Base-by-base conservation (phyloP, 1,139 yeast genomes). In the Suhomyces chickasaworum region DNA sequence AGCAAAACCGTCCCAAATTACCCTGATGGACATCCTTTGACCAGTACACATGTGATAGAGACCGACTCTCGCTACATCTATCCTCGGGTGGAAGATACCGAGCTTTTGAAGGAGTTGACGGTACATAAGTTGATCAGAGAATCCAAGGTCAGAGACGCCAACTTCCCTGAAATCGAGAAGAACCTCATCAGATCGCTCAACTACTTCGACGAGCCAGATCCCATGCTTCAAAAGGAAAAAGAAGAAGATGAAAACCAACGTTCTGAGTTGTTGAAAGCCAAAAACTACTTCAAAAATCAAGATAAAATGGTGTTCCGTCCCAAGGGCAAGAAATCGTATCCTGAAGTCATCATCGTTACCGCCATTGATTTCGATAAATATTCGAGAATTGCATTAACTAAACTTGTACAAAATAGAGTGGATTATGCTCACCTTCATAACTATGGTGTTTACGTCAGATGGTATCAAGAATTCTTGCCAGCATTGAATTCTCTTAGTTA, bases 391-490 rank as follows among this genome's bases (percentile, higher is more conserved):
- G 80, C 83, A 29, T 69, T 89, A 49, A 80, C 84, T 17, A 78
- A 77, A 47, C 73, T 89, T 42, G 85, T 88, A 12, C 90, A 87
- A 59, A 89, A 89, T 64, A 79, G 96, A 60, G 84, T 86, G 25
- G 86, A 85, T 58, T 90, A 89, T 59, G 95, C 95, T 7, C 84
- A 83, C 61, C 67, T 66, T 22, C 89, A 88, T 57, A 76, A 77
- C 37, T 89, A 84, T 63, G 97, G 96, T 13, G 66, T 88, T 20
- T 90, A 87, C 57, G 81, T 86, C 15, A 78, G 96, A 48, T 90
- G 95, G 89, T 62, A 77, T 34, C 93, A 88, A 64, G 97, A 90
- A 63, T 89, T 87, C 61, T 61, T 79, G 37, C 91, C 90, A 12
- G 59, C 73, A 36, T 60, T 84, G 47, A 73, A 77, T 42, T 74